Base-by-base conservation (phyloP, 2,329 filamentous ascomycete species). In the Penicillium sp. region DNA sequence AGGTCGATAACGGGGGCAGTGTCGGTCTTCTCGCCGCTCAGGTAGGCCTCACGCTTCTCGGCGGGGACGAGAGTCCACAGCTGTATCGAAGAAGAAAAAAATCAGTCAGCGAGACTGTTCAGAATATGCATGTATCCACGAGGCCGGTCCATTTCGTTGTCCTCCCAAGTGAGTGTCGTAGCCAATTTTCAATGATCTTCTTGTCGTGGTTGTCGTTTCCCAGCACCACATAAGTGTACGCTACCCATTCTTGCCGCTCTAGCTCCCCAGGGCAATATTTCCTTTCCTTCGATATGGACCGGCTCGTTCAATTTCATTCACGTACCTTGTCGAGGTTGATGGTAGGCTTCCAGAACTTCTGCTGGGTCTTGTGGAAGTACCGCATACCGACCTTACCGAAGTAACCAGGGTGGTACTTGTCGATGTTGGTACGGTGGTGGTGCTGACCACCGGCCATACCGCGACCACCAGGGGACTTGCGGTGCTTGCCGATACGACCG, bases 391-490 rank as follows among this genome's bases (percentile, higher is more conserved):
- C 91, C 85, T 97, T 96, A 83, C 92, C 92, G 83, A 97, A 98
- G 91, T 98, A 98, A 92, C 95, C 95, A 66, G 94, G 92, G 79
- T 96, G 91, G 89, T 94, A 92, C 83, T 94, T 93, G 81, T 91
- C 89, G 75, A 92, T 84, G 85, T 96, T 96, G 77, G 91, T 96
- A 72, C 91, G 83, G 88, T 96, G 92, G 85, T 99, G 95, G 86
- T 99, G 95, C 85, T 97, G 92, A 87, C 93, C 94, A 96, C 95
- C 94, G 80, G 95, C 95, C 83, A 91, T 91, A 88, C 87, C 87
- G 78, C 87, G 86, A 85, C 85, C 87, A 87, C 87, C 87, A 76
- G 87, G 87, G 75, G 88, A 85, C 89, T 99, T 98, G 79, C 95
- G 87, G 90, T 97, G 93, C 90, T 98, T 98, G 81, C 95, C 95